phyloP scores from a whole-genome alignment of 306 rosid species.

The Castanopsis chinensis region DNA sequence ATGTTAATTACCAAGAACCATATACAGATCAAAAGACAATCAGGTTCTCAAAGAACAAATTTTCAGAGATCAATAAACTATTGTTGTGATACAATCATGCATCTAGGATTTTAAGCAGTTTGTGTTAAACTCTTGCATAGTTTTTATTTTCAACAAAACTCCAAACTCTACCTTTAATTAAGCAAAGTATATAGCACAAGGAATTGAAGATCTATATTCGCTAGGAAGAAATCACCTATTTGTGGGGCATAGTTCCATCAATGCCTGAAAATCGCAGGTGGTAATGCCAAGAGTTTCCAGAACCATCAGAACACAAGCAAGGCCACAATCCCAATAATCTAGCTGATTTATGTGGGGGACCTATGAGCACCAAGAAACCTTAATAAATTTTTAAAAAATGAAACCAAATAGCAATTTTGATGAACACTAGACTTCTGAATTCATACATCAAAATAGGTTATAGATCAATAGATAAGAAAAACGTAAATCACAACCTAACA shows the following conservation, averaged over 20 bases:
- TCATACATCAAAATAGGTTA: not conserved
- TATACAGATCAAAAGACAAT: not conserved
- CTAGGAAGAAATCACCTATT: constrained; percentile 52
- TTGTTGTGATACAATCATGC: too few species aligned
- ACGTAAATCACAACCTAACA: too few species aligned
- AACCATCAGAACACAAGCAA: constrained; percentile 89
- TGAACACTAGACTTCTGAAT: not conserved
- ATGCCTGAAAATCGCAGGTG: constrained; percentile 47
- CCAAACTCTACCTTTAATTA: constrained; percentile 8
- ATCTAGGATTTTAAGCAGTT: not conserved
- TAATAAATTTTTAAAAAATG: not conserved
- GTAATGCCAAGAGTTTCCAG: constrained; percentile 61
- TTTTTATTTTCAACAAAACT: constrained; percentile 5
- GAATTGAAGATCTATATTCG: constrained; percentile 27
- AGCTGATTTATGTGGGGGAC: constrained; percentile 81
- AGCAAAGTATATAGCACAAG: constrained; percentile 24
- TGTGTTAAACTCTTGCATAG: not conserved
- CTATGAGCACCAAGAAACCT: constrained; percentile 46
- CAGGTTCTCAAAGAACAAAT: not conserved
- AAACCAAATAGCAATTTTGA: not conserved
- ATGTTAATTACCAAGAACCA: not conserved
- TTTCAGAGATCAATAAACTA: not conserved
- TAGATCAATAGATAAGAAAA: too few species aligned
- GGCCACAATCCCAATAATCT: constrained; percentile 97
- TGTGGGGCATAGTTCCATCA: constrained; percentile 72